phyloP scores from a whole-genome alignment of 495 filamentous ascomycete species.

The Bryoglossum gracile region DNA sequence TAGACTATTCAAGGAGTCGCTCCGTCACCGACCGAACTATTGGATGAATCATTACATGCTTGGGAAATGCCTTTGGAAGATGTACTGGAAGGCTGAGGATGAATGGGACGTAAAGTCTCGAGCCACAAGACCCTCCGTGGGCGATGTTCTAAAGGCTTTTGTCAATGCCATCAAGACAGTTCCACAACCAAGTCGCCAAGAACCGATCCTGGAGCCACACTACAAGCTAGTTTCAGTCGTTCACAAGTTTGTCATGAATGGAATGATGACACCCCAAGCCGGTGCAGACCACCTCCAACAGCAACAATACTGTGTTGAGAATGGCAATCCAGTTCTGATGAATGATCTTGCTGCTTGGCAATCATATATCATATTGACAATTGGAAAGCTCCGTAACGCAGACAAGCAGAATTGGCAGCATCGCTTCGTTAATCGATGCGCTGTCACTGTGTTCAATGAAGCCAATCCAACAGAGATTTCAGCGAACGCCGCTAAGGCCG shows the following conservation, averaged over 20 bases:
- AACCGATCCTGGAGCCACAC: conserved; percentile 90
- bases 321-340: conserved; percentile 27
- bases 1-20: conserved; percentile 67
- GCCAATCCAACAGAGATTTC: conserved; percentile 14
- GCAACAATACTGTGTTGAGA: conserved; percentile 17
- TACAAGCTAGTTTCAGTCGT: conserved; percentile 88
- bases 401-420: conserved; percentile 98
- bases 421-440: conserved; percentile 74
- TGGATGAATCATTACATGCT: conserved; percentile 93
- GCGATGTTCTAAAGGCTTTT: conserved; percentile 61
- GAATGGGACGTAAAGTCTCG: conserved; percentile 39
- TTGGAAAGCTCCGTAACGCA: conserved; percentile 69
- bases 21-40: conserved; percentile 64
- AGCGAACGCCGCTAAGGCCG: conserved; percentile 60
- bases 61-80: conserved; percentile 94
- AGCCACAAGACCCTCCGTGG: conserved; percentile 38
- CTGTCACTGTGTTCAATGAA: conserved; percentile 65
- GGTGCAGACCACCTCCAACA: conserved; percentile 23
- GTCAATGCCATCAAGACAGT: conserved; percentile 67
- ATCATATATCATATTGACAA: conserved; percentile 59
- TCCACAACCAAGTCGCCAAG: conserved; percentile 68
- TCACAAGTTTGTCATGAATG: conserved; percentile 65
- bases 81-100: conserved; percentile 58
- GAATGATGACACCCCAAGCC: conserved; percentile 27
- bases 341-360: conserved; percentile 63